Evolutionary conservation across 352 stramenopile genomes (phyloP), one percentile per base, ranked within the genome.

Genomic region (Globisporangium parvum): DNA sequence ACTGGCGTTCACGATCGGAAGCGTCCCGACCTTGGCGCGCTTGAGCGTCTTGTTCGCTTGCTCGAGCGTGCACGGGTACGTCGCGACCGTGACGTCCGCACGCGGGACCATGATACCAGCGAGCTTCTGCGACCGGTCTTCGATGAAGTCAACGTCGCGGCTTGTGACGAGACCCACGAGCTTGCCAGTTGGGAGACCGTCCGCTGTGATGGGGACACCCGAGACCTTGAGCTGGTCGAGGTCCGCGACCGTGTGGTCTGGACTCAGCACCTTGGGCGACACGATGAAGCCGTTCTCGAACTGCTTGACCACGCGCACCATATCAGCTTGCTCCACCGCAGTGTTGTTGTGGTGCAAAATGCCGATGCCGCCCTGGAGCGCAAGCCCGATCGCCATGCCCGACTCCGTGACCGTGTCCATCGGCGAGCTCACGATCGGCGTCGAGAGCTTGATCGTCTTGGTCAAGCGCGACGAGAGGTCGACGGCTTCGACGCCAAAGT

Each of bases 381-480:
- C 97, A 78, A 99, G 99, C 23, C 86, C 85, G 57, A 99, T 99
- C 23, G 97, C 97, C 96, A 99, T 99, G 54, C 91, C 85, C 39
- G 92, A 76, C 69, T 99, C 97, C 21, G 97, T 99, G 37, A 99
- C 97, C 20, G 97, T 99, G 80, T 99, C 97, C 97, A 99, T 99
- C 2, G 97, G 97, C 47, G 94, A 98, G 20, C 91, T 98, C 39
- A 98, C 92, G 53, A 99, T 95, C 14, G 96, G 96, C 46, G 82
- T 66, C 45, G 96, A 89, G 50, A 99, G 67, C 37, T 65, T 85
- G 67, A 99, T 99, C 65, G 96, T 97, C 67, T 80, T 89, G 37
- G 90, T 88, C 47, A 93, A 51, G 10, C 66, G 70, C 17, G 93
- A 96, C 18, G 80, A 87, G 59, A 99, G 83, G 23, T 93, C 85